Base-by-base conservation (phyloP, 768 basidiomycete species). In the Rhizopogon vulgaris region DNA sequence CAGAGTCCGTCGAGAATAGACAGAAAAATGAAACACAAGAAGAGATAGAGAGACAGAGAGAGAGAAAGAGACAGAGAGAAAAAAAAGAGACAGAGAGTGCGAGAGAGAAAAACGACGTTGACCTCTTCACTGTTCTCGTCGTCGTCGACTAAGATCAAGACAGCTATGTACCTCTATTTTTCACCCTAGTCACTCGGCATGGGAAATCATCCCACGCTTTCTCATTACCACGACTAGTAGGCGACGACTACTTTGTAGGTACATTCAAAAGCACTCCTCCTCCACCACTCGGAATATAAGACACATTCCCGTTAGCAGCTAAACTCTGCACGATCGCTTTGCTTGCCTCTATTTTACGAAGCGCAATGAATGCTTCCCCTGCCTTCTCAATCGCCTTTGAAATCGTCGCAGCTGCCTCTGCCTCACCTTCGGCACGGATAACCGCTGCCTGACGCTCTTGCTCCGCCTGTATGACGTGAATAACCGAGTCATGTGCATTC, bases 361-460 rank as follows among this genome's bases (percentile, higher is more conserved):
- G 82, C 53, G 90, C 84, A 48, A 99, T 84, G 71, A 99, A 95
- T 30, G 91, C 94, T 61, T 96, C 94, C 8, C 95, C 95, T 2
- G 96, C 95, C 74, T 85, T 90, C 63, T 90, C 88, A 64, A 99
- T 72, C 22, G 96, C 90, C 53, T 75, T 78, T 15, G 92, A 94
- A 63, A 99, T 95, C 49, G 93, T 95, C 55, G 83, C 73, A 2
- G 96, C 96, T 4, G 96, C 96, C 71, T 98, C 94, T 2, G 95
- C 96, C 74, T 99, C 95, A 49, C 96, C 96, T 69, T 99, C 95
- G 1, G 96, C 96, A 41, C 96, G 84, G 52, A 99, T 97, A 53
- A 99, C 94, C 1, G 94, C 89, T 0, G 96, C 96, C 75, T 98
- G 94, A 55, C 94, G 84, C 69, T 99, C 96, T 86, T 99, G 96